Conservation (phyloP, 2,329 filamentous ascomycete species). For the Colletotrichum lentis region DNA sequence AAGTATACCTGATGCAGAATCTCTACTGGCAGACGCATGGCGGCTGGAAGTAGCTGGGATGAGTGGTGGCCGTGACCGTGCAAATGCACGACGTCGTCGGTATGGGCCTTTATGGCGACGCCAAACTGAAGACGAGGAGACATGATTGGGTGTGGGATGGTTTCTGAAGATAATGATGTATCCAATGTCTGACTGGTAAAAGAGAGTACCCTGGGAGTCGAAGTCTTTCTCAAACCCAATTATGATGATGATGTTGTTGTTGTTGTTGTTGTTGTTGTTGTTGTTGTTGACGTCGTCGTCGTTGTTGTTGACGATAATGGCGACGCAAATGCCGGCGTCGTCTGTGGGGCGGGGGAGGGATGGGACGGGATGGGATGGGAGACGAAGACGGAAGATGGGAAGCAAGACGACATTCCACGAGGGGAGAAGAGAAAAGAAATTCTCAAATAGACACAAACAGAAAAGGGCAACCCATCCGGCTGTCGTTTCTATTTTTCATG, state of each 20-base stretch:
- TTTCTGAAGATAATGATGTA: neutral
- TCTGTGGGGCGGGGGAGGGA: neutral
- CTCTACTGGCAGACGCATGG: slow-evolving; percentile 48
- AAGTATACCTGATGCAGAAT: slow-evolving; percentile 50
- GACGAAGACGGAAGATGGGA: neutral
- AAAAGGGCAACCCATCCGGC: no score
- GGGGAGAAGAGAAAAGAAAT: no score
- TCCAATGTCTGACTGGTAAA: neutral
- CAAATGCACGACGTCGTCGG: neutral
- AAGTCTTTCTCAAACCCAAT: neutral
- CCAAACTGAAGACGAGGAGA: neutral
- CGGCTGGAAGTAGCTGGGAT: neutral
- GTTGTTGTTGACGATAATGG: neutral
- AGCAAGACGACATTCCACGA: neutral
- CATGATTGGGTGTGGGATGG: neutral
- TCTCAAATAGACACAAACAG: no score
- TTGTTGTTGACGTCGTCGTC: no score
- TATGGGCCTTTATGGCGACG: neutral
- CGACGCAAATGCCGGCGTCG: neutral
- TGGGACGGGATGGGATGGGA: neutral
- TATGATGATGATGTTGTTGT: neutral
- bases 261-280: no score
- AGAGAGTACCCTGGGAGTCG: neutral
- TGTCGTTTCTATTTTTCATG: no score
- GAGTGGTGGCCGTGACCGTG: neutral